Conservation (phyloP, 441 rosid genomes). For the Syzygium syzygioides region DNA sequence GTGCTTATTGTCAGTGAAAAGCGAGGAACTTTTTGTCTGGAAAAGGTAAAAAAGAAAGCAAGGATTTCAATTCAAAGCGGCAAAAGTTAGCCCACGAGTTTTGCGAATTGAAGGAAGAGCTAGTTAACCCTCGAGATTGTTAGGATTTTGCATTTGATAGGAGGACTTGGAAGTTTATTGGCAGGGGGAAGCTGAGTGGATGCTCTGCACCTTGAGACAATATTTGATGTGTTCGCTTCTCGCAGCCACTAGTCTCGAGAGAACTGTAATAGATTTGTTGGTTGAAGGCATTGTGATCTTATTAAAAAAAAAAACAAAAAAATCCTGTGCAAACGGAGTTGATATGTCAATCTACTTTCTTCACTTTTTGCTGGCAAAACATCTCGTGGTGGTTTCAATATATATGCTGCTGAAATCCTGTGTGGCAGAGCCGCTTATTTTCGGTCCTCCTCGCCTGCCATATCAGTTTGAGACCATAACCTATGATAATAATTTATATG, state of each 20-base stretch:
- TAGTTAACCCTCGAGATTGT: not conserved
- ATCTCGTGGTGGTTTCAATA: not conserved
- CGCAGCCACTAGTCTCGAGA: not conserved
- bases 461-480: not conserved
- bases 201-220: not conserved
- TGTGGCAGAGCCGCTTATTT: not conserved
- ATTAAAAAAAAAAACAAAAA: not conserved
- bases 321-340: not conserved
- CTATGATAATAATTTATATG: not conserved
- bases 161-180: not conserved
- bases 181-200: not conserved
- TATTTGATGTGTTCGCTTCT: not conserved
- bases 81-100: not conserved
- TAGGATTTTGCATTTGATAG: not conserved
- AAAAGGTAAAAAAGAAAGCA: not conserved
- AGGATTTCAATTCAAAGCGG: not conserved
- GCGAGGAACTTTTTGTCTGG: not conserved
- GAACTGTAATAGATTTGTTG: not conserved
- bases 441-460: not conserved
- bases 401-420: not conserved
- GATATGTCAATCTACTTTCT: not conserved
- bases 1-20: not conserved
- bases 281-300: not conserved
- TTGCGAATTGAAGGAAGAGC: not conserved
- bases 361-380: not conserved